Evolutionary conservation across 2,329 filamentous ascomycete genomes (phyloP), one percentile per base, ranked within the genome.

Genomic region (Colletotrichum euphorbiae): DNA sequence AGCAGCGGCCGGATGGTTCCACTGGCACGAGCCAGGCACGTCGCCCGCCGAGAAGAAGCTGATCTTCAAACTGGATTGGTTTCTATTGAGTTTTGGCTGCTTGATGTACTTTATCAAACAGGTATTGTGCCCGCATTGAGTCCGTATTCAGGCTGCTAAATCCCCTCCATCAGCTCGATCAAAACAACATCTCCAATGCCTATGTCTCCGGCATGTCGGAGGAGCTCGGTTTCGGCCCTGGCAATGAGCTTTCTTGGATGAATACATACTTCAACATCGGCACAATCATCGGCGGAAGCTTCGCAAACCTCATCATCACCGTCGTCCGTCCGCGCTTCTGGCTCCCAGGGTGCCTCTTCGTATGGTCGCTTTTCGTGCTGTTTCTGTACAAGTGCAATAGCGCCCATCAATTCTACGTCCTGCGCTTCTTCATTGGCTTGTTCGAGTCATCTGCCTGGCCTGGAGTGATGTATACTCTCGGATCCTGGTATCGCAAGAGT

Each of bases 401-500:
- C 1, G 81, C 77, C 0, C 55, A 72, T 6, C 75, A 82, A 21
- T 78, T 83, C 33, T 84, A 83, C 19, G 81, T 81, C 2, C 77
- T 89, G 0, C 81, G 87, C 6, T 84, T 88, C 64, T 79, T 87
- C 48, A 81, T 88, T 33, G 87, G 87, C 51, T 73, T 87, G 0
- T 82, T 87, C 45, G 87, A 88, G 73, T 82, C 82, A 7, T 83
- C 84, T 0, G 87, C 87, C 52, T 85, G 83, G 51, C 86, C 87
- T 0, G 87, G 86, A 28, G 81, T 87, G 48, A 77, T 86, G 51
- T 81, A 84, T 51, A 81, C 86, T 21, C 79, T 89, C 6, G 86
- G 84, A 0, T 86, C 81, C 1, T 90, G 87, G 87, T 90, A 90
- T 72, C 84, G 85, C 68, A 84, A 82, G 55, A 81, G 82, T 12